Base-by-base conservation (phyloP, 2,329 filamentous ascomycete species). In the Shiraia sp. region DNA sequence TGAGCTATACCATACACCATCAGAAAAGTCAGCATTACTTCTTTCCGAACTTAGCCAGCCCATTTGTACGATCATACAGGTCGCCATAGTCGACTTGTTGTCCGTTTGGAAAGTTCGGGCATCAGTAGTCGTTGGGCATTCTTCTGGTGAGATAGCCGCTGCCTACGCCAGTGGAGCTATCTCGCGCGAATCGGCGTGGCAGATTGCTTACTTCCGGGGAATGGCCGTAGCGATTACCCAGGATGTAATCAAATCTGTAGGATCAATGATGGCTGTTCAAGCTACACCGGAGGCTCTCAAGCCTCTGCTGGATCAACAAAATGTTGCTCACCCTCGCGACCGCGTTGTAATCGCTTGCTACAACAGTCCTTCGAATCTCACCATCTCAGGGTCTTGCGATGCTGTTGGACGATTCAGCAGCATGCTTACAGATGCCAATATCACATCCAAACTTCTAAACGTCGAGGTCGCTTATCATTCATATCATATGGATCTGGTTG, bases 381-480 rank as follows among this genome's bases (percentile, higher is more conserved):
- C 49, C 4, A 27, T 50, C 25, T 42, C 41, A 10, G 45, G 36
- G 1, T 32, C 37, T 7, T 2, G 69, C 0, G 59, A 64, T 43
- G 69, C 65, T 2, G 61, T 77, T 10, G 47, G 64, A 0, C 59
- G 65, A 33, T 42, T 66, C 1, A 56, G 62, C 10, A 40, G 52
- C 1, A 47, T 51, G 4, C 46, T 76, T 0, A 55, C 69, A 6
- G 60, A 66, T 5, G 55, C 67, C n/a, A 51, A 62, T 3, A 65
- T 65, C 7, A 75, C 75, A 41, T 61, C 58, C 3, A 61, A 71
- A 3, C 36, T 56, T 10, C 63, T 78, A 3, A 64, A 45, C 63
- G 40, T 75, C 1, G 68, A 73, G 17, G 65, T 57, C 10, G 75
- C 75, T 0, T 78, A 76, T 36, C 75, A 77, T 40, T 74, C 71